phyloP scores from a whole-genome alignment of 2,329 filamentous ascomycete species.

The Lachnellula willkommii region DNA sequence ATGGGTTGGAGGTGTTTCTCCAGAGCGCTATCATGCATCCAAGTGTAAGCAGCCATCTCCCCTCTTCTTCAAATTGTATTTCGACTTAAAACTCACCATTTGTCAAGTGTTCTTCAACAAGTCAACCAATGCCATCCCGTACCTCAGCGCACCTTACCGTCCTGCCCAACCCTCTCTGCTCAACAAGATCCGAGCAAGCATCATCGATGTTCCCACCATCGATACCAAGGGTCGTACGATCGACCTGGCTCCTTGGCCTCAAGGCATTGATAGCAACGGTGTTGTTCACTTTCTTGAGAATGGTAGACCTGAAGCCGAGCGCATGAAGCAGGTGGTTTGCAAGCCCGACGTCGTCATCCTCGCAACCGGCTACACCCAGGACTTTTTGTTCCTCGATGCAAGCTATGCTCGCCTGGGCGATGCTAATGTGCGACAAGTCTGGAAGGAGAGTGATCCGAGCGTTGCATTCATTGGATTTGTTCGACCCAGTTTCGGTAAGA shows the following conservation, averaged over 20 bases:
- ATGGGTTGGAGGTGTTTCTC: slow-evolving; percentile 37
- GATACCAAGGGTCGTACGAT: slow-evolving; percentile 38
- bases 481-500: slow-evolving; percentile 38
- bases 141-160: slow-evolving; percentile 37
- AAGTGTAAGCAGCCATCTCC: not conserved
- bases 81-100: not conserved
- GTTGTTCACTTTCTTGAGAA: slow-evolving; percentile 34
- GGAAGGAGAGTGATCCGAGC: slow-evolving; percentile 36
- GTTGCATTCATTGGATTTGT: slow-evolving; percentile 45
- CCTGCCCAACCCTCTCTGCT: slow-evolving; percentile 25
- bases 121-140: slow-evolving; percentile 39
- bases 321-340: slow-evolving; percentile 26
- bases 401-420: slow-evolving; percentile 42
- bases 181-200: slow-evolving; percentile 33
- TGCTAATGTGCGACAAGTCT: slow-evolving; percentile 49
- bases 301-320: slow-evolving; percentile 25
- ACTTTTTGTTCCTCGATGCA: slow-evolving; percentile 37
- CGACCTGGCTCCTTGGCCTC: slow-evolving; percentile 42
- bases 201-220: slow-evolving; percentile 38
- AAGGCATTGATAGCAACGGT: slow-evolving; percentile 34
- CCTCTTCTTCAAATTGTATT: not conserved
- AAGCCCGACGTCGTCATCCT: slow-evolving; percentile 43
- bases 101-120: slow-evolving; percentile 32
- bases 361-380: slow-evolving; percentile 42
- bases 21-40: slow-evolving; percentile 6